These are phyloP conservation scores for Didymella exigua DNA, from an alignment of 2,329 filamentous ascomycete genomes.

Conservation along the genomic window DNA sequence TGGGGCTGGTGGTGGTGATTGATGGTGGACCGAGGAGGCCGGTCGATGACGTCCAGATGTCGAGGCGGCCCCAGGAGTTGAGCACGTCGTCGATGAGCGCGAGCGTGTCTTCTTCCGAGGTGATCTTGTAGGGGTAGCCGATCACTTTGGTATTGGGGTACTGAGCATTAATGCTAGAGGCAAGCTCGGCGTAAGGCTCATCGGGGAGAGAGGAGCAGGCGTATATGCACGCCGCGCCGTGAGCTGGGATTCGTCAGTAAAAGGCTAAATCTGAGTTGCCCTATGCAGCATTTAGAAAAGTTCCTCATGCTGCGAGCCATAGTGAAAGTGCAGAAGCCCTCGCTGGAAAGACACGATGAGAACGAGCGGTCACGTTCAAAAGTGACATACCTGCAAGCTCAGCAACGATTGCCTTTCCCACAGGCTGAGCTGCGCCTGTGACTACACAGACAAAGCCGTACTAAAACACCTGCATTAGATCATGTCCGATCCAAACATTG, in stretches of 20 bases:
- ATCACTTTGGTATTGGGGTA: constrained; percentile 65
- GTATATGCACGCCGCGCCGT: constrained; percentile 69
- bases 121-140: constrained; percentile 63
- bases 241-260: constrained; percentile 51
- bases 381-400: constrained; percentile 61
- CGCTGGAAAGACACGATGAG: not conserved
- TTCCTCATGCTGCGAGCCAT: not conserved
- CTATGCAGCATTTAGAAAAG: not conserved
- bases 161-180: constrained; percentile 49
- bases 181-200: constrained; percentile 51
- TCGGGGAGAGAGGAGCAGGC: constrained; percentile 57
- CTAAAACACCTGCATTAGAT: constrained; percentile 36
- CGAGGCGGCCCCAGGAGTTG: constrained; percentile 61
- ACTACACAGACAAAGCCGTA: constrained; percentile 71
- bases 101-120: constrained; percentile 65
- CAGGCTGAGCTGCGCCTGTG: constrained; percentile 65
- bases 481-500: not conserved
- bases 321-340: not conserved
- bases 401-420: constrained; percentile 64
- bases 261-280: not conserved
- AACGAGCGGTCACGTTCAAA: not conserved
- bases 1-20: constrained; percentile 62
- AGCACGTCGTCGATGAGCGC: constrained; percentile 67
- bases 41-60: constrained; percentile 66
- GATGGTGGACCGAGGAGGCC: constrained; percentile 61